phyloP scores from a whole-genome alignment of 2,329 filamentous ascomycete species.

The Fusarium coffeatum region DNA sequence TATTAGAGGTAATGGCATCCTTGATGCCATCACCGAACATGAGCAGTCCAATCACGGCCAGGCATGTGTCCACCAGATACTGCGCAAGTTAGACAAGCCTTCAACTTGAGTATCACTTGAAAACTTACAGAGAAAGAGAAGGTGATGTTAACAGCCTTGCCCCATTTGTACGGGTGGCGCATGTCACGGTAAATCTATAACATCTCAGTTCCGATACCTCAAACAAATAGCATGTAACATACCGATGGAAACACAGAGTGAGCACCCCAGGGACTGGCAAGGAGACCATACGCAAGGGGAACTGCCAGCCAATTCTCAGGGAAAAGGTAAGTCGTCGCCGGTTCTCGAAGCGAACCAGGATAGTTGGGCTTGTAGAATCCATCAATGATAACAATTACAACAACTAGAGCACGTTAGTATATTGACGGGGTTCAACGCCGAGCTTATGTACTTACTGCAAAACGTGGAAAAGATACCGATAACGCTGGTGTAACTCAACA shows the following conservation, averaged over 20 bases:
- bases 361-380: constrained; percentile 83
- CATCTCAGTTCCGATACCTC: constrained; percentile 3
- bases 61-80: constrained; percentile 83
- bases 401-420: constrained; percentile 65
- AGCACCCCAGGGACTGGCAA: constrained; percentile 80
- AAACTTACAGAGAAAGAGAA: constrained; percentile 82
- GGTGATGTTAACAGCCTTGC: constrained; percentile 78
- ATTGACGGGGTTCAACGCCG: neutral
- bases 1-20: constrained; percentile 92
- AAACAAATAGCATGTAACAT: constrained; percentile 29
- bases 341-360: constrained; percentile 86
- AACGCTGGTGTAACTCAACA: constrained; percentile 90
- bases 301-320: constrained; percentile 88
- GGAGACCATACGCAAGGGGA: constrained; percentile 87
- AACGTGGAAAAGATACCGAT: constrained; percentile 92
- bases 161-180: constrained; percentile 83
- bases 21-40: constrained; percentile 95
- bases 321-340: constrained; percentile 82
- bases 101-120: neutral
- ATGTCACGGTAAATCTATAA: constrained; percentile 70
- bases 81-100: constrained; percentile 47
- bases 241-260: constrained; percentile 83
- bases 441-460: constrained; percentile 72
- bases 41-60: constrained; percentile 85
- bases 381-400: constrained; percentile 84